Base-by-base conservation (phyloP, 768 basidiomycete genomes). In the Pleurotus ostreatus region DNA sequence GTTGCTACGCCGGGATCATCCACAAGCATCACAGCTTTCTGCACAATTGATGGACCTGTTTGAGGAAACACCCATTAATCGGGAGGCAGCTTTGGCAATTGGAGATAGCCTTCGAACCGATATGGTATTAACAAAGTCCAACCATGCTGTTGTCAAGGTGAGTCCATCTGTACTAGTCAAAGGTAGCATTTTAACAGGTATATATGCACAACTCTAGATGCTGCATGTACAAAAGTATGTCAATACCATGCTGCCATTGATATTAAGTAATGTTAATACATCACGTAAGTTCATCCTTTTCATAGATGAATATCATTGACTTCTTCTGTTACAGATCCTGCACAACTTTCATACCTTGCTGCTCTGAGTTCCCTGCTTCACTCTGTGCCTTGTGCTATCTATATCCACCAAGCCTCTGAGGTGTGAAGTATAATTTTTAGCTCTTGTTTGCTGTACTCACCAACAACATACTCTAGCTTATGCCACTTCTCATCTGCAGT, bases 401-500 rank as follows among this genome's bases (percentile, higher is more conserved):
- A 92, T 63, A 72, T 77, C 5, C 76, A 84, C 22, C 81, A 92
- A 61, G 80, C 98, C 68, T 68, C 86, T 25, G 68, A 70, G 13
- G 88, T 88, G 55, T 25, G 16, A 5, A 46, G 79, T 66, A 11
- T 16, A 15, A 49, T 47, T 8, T 46, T 38, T 44, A 16, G 41
- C 40, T 22, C 40, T 34, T 8, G 8, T 13, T 20, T 41, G 4
- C 22, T 57, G 15, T 38, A 34, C 45, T 25, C 18, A 34, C 23
- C 46, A 30, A 18, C 40, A 34, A 40, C 34, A 15, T 30, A 15
- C 45, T 46, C n/a, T 62, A 98, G 95, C 80, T 98, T 11, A 81
- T 98, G 61, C 94, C 97, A 0, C 78, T 98, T 12, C 77, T 99
- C 4, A 73, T 99, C 43, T 89, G 89, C 13, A 89, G 92, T 3